Percentiles rank a stretch among this genome's conserved stretches.
phyloP scores from a whole-genome alignment of 2,329 filamentous ascomycete species.

The Chaetothyriales sp. region DNA sequence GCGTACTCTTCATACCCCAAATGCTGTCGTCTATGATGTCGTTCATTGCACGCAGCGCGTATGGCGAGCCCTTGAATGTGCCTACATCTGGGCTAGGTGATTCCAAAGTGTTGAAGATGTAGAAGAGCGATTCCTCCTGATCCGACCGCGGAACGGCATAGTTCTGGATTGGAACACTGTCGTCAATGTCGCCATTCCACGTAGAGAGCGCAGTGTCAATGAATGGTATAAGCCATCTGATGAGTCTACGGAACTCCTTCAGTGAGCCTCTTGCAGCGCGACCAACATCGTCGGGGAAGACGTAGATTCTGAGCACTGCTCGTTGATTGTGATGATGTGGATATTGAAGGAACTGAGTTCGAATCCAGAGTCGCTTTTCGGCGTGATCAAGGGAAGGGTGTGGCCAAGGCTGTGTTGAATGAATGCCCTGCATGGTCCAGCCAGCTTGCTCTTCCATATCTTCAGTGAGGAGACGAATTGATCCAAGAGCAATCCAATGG shows the following conservation, averaged over 20 bases:
- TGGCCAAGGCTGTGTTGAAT: slow-evolving; percentile 5
- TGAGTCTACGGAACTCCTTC: slow-evolving; percentile 20
- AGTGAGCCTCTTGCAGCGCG: slow-evolving; percentile 23
- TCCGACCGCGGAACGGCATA: slow-evolving; percentile 7
- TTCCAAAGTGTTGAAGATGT: slow-evolving; percentile 35
- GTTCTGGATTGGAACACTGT: slow-evolving; percentile 5
- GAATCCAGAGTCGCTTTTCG: slow-evolving; percentile 25
- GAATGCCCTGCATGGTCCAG: slow-evolving; percentile 9
- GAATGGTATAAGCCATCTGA: slow-evolving; percentile 26
- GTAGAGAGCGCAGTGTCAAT: slow-evolving; percentile 25
- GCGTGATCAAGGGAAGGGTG: slow-evolving; percentile 12
- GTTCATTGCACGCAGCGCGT: slow-evolving; percentile 24
- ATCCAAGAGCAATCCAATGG: slow-evolving; percentile 12
- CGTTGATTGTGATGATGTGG: slow-evolving; percentile 6
- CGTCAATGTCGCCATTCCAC: slow-evolving; percentile 24
- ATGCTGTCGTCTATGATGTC: slow-evolving; percentile 21
- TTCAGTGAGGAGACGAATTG: slow-evolving; percentile 10
- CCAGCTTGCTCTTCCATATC: neutral
- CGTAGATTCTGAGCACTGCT: slow-evolving; percentile 23
- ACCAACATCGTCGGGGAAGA: slow-evolving; percentile 27
- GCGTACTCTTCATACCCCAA: slow-evolving; percentile 35
- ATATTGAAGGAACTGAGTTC: slow-evolving; percentile 14
- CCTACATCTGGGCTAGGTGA: slow-evolving; percentile 25
- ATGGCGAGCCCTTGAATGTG: slow-evolving; percentile 18
- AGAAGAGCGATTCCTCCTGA: slow-evolving; percentile 33